These are phyloP conservation scores for Pueraria montana DNA, from an alignment of 306 rosid species.

Conservation along the genomic window DNA sequence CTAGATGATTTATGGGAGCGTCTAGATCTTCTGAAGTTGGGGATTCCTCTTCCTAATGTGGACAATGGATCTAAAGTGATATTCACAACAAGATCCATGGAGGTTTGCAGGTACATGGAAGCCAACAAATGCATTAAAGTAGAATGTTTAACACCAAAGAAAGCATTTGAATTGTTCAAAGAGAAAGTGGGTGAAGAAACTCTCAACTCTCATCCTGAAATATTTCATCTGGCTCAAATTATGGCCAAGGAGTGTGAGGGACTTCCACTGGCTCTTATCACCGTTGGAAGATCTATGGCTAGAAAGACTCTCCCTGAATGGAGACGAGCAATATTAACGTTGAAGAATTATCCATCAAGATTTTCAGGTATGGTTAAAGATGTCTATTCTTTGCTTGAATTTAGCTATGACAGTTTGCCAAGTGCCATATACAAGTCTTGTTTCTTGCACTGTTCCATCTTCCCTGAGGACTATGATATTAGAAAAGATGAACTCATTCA, in stretches of 20 bases:
- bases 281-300: neutral
- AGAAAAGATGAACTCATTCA: constrained; percentile 13
- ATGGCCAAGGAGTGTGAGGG: constrained; percentile 7
- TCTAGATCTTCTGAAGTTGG: neutral
- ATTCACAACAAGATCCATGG: neutral
- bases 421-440: neutral
- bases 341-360: neutral
- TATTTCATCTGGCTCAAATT: neutral
- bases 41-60: neutral
- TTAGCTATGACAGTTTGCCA: constrained; percentile 9
- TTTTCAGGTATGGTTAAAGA: constrained; percentile 2
- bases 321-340: neutral
- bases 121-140: constrained; percentile 15
- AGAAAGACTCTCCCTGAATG: neutral
- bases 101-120: constrained; percentile 9
- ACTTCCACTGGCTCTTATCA: neutral
- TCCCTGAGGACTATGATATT: neutral
- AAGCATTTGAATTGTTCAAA: neutral
- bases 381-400: neutral
- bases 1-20: constrained; percentile 2
- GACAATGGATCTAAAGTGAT: neutral
- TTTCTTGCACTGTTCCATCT: constrained; percentile 14
- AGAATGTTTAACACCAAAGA: neutral
- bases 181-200: constrained; percentile 24
- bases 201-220: constrained; percentile 18